Conservation (phyloP, 768 basidiomycete species). For the Rhodocollybia butyracea region DNA sequence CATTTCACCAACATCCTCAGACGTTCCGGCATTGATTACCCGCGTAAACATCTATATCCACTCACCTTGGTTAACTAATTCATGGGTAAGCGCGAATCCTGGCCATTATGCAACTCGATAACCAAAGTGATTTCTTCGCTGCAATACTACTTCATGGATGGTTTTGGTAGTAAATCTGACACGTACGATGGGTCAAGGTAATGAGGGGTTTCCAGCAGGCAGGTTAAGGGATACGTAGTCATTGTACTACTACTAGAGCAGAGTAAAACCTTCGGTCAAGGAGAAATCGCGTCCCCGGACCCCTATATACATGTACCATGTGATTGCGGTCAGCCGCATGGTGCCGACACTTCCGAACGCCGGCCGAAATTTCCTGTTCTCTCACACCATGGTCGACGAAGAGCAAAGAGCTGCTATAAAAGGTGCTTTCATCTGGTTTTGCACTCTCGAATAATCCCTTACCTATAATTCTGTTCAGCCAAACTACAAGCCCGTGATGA, state of each 20-base stretch:
- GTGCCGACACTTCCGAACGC: too few relatives aligned
- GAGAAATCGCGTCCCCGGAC: background rate
- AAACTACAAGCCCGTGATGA: conserved; percentile 69
- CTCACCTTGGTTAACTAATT: conserved; percentile 56
- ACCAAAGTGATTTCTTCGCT: conserved; percentile 69
- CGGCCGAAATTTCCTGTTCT: conserved; percentile 12
- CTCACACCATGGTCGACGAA: conserved; percentile 40
- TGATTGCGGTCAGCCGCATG: too few relatives aligned
- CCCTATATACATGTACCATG: too few relatives aligned
- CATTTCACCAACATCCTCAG: too few relatives aligned
- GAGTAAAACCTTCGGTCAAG: background rate
- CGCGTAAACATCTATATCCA: too few relatives aligned
- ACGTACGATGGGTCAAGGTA: conserved; percentile 67
- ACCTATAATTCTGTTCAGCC: conserved; percentile 32
- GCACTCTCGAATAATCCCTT: conserved; percentile 1
- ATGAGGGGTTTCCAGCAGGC: conserved; percentile 48
- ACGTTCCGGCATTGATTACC: too few relatives aligned
- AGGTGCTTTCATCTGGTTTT: conserved; percentile 29
- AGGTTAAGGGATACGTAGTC: conserved; percentile 49
- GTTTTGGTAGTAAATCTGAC: background rate
- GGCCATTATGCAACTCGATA: conserved; percentile 77
- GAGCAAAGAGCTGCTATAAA: conserved; percentile 45
- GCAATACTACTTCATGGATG: conserved; percentile 4
- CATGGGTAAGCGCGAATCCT: conserved; percentile 67
- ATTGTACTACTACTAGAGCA: background rate